Percentiles rank a stretch among this genome's conserved stretches.
These are phyloP conservation scores for Azolla pinnata DNA, from an alignment of 75 land plant genomes.

Conservation along the genomic window DNA sequence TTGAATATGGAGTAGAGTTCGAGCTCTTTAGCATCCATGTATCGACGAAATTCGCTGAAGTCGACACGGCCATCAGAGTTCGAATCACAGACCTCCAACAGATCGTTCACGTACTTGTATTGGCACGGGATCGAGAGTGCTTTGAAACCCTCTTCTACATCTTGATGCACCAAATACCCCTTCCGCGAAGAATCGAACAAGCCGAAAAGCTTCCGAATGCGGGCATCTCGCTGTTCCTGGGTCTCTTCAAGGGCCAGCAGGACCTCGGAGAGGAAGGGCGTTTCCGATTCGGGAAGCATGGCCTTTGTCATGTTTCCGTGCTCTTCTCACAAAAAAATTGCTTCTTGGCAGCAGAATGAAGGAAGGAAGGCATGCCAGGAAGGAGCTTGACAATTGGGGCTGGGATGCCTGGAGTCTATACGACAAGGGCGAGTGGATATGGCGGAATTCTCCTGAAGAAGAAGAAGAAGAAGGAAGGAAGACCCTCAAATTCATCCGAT, in stretches of 20 bases:
- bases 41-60: constrained; percentile 53
- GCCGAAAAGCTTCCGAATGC: constrained; percentile 61
- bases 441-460: too few species aligned
- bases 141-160: constrained; percentile 62
- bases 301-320: too few species aligned
- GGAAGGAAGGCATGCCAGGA: too few species aligned
- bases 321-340: too few species aligned
- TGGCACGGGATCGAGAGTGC: constrained; percentile 53
- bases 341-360: too few species aligned
- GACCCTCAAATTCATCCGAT: too few species aligned
- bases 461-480: too few species aligned
- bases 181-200: constrained; percentile 41
- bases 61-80: constrained; percentile 76
- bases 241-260: constrained; percentile 52
- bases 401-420: too few species aligned
- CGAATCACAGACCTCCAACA: constrained; percentile 71
- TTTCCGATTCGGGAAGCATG: too few species aligned
- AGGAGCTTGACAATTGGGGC: too few species aligned
- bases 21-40: constrained; percentile 84
- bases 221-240: constrained; percentile 55
- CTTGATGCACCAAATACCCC: constrained; percentile 51
- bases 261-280: too few species aligned
- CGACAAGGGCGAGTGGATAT: too few species aligned
- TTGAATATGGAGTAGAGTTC: constrained; percentile 76
- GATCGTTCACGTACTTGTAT: constrained; percentile 77